A percentile compares a stretch with the other conserved stretches of the same genome.
These are phyloP conservation scores for Rhizoctonia solani DNA, from an alignment of 1,284 basidiomycete genomes.

Conservation along the genomic window DNA sequence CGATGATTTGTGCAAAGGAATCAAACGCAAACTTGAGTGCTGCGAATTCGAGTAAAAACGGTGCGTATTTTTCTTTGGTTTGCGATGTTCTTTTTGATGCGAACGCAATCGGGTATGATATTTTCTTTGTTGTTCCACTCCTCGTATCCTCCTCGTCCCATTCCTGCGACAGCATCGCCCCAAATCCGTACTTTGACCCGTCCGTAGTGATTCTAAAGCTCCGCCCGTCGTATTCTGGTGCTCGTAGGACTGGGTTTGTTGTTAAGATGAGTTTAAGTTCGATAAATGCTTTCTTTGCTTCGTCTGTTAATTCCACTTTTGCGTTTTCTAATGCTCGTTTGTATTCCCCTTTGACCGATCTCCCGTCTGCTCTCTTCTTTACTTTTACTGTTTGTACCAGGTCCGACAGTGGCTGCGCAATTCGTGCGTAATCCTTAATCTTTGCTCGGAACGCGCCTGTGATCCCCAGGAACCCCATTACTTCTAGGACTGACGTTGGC, in stretches of 20 bases:
- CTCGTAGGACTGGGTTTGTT: slow-evolving; percentile 44
- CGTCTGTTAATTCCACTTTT: not conserved
- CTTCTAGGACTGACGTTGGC: slow-evolving; percentile 43
- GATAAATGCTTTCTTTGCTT: slow-evolving; percentile 45
- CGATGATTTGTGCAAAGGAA: slow-evolving; percentile 36
- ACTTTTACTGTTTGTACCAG: slow-evolving; percentile 39
- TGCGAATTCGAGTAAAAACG: slow-evolving; percentile 40
- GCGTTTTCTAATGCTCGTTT: slow-evolving; percentile 32
- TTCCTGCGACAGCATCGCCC: slow-evolving; percentile 44
- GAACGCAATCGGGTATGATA: slow-evolving; percentile 36
- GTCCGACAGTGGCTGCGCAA: slow-evolving; percentile 45
- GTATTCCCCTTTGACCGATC: slow-evolving; percentile 6
- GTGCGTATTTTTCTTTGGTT: slow-evolving; percentile 37
- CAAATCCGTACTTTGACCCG: slow-evolving; percentile 47
- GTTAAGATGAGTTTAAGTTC: slow-evolving; percentile 44
- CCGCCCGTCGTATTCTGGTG: slow-evolving; percentile 44
- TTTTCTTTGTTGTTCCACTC: not conserved
- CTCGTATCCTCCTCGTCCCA: slow-evolving; percentile 6
- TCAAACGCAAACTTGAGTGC: slow-evolving; percentile 39
- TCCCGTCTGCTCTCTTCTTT: not conserved
- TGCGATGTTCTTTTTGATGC: slow-evolving; percentile 39
- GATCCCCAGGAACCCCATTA: slow-evolving; percentile 43
- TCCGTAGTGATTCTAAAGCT: slow-evolving; percentile 48
- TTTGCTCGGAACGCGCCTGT: slow-evolving; percentile 44
- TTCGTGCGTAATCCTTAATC: slow-evolving; percentile 45